Evolutionary conservation across 2,329 filamentous ascomycete species (phyloP), one percentile per base, ranked within the genome.

Genomic region (Trichophyton mentagrophytes): DNA sequence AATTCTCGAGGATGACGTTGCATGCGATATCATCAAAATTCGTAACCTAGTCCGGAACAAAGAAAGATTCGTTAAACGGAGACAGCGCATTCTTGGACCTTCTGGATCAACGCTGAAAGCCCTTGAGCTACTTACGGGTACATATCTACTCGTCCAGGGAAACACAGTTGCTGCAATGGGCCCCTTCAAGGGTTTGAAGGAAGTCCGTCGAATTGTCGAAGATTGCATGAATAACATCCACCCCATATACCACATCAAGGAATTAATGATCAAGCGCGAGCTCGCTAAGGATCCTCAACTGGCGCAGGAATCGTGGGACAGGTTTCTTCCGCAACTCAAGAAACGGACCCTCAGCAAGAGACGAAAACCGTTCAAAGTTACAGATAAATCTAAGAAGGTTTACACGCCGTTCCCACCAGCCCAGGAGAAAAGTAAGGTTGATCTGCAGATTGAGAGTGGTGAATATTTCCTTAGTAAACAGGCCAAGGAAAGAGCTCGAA

Each of bases 341-440:
- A 95, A 89, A 80, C 85, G 89, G 70, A 92, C 87, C 61, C 81
- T 97, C 66, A 90, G 84, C 77, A 91, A 90, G 78, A 82, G 93
- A 66, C 83, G 84, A 66, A 84, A 86, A 67, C 95, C 93, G 0
- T 83, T 84, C 79, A 90, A 89, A 70, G 85, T 99, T 71, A 90
- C 84, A 60, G 91, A 99, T 79, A 99, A 99, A 82, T 76, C 79
- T 71, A 95, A 92, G 82, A 97, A 96, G 82, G 76, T 80, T 11
- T 99, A 96, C 80, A 99, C 95, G 66, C 92, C 93, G 8, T 99
- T 99, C 85, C 93, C 93, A 57, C 93, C 93, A 5, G 84, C 90
- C 49, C 90, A 91, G 66, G 92, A 99, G 81, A 96, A 96, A 88
- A 96, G 91, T 84, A 99, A 97, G 84, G 83, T 99, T 68, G 93